A percentile compares a stretch with the other conserved stretches of the same genome.
These are phyloP conservation scores for Talaromyces sp. DNA, from an alignment of 2,329 filamentous ascomycete genomes.

Conservation along the genomic window DNA sequence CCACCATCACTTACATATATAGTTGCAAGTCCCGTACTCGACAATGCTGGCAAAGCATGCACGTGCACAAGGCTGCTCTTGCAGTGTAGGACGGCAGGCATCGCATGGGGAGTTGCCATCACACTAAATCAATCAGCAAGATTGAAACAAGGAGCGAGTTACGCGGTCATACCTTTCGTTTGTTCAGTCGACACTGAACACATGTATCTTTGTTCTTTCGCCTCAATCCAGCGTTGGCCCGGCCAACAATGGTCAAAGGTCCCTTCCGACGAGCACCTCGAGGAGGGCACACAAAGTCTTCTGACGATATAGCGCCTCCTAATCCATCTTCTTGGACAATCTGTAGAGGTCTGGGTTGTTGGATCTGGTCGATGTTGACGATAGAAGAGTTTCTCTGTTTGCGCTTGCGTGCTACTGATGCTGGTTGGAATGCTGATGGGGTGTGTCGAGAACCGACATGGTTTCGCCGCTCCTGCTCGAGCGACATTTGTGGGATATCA, in stretches of 20 bases:
- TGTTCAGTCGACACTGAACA: slow-evolving; percentile 45
- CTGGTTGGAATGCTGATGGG: slow-evolving; percentile 35
- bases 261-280: slow-evolving; percentile 46
- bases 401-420: slow-evolving; percentile 37
- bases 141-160: too few relatives aligned
- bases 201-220: slow-evolving; percentile 48
- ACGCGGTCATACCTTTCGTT: slow-evolving; percentile 39
- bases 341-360: slow-evolving; percentile 36
- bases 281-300: slow-evolving; percentile 43
- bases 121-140: slow-evolving; percentile 31
- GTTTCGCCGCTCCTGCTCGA: slow-evolving; percentile 28
- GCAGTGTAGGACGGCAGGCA: slow-evolving; percentile 42
- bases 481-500: slow-evolving; percentile 31
- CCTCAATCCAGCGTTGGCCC: slow-evolving; percentile 43
- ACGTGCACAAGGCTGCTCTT: slow-evolving; percentile 45
- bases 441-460: slow-evolving; percentile 28
- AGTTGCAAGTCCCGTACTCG: slow-evolving; percentile 47
- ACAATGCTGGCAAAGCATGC: slow-evolving; percentile 48
- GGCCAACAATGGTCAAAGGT: slow-evolving; percentile 39
- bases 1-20: slow-evolving; percentile 40
- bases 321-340: slow-evolving; percentile 47
- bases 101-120: slow-evolving; percentile 44
- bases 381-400: slow-evolving; percentile 32
- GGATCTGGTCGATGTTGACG: slow-evolving; percentile 31
- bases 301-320: slow-evolving; percentile 43